Conservation (phyloP, 306 rosid genomes). For the Crataegus laevigata region DNA sequence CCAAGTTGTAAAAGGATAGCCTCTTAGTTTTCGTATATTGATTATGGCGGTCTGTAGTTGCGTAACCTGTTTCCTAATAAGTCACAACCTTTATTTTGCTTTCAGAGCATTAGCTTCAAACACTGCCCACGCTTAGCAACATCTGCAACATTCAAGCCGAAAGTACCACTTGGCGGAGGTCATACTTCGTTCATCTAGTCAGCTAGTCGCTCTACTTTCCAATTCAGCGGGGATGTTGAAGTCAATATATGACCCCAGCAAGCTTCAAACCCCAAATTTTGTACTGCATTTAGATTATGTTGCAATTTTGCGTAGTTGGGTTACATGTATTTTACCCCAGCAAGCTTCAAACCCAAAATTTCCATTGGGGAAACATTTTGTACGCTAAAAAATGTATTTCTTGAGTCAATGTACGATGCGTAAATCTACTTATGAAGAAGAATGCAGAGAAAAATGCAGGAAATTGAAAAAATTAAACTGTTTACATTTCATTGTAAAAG, state of each 20-base stretch:
- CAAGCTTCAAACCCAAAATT: neutral
- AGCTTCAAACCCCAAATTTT: no score
- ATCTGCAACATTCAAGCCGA: constrained; percentile 62
- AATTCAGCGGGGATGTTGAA: neutral
- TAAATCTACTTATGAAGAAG: no score
- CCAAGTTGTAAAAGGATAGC: neutral
- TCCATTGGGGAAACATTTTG: neutral
- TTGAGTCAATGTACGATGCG: no score
- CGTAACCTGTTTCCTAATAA: neutral
- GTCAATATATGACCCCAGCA: no score
- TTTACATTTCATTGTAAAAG: neutral
- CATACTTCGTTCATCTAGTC: constrained; percentile 53
- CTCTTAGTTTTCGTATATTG: neutral
- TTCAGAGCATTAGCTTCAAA: constrained; percentile 60
- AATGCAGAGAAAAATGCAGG: no score
- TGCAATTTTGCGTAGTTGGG: neutral
- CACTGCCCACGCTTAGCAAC: constrained; percentile 57
- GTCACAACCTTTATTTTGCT: neutral
- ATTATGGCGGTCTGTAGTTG: neutral
- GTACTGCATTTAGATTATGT: neutral
- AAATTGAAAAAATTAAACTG: neutral
- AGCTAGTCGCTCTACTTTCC: constrained; percentile 10
- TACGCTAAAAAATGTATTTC: no score
- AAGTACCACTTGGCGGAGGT: constrained; percentile 84
- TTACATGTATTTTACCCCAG: neutral